A percentile compares a stretch with the other conserved stretches of the same genome.
Conservation (phyloP, 805 yeast genomes). For the Gaillardinia entomophila region DNA sequence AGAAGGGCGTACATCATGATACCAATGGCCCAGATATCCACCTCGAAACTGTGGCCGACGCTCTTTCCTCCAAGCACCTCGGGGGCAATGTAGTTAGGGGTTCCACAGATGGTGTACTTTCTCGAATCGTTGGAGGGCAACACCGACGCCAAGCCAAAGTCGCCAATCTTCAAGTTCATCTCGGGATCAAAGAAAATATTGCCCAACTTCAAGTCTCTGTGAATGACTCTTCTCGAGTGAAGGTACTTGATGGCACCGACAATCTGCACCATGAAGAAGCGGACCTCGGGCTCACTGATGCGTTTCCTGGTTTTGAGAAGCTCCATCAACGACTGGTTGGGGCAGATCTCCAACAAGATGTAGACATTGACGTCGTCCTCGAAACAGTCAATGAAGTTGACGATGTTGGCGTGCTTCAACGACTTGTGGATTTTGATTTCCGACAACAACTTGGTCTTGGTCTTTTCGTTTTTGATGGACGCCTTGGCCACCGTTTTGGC, state of each 20-base stretch:
- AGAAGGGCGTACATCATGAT: slow-evolving; percentile 92
- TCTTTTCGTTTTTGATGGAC: slow-evolving; percentile 85
- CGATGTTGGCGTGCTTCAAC: slow-evolving; percentile 84
- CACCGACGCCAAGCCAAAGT: slow-evolving; percentile 97
- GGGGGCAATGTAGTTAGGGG: slow-evolving; percentile 98
- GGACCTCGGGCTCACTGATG: slow-evolving; percentile 88
- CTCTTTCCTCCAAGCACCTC: slow-evolving; percentile 88
- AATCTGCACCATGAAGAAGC: slow-evolving; percentile 84
- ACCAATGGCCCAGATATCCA: slow-evolving; percentile 97
- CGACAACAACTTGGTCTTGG: slow-evolving; percentile 77
- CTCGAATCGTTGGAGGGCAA: slow-evolving; percentile 63
- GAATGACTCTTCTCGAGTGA: slow-evolving; percentile 89
- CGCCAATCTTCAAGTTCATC: slow-evolving; percentile 95
- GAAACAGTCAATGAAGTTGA: slow-evolving; percentile 90
- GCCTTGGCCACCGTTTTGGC: slow-evolving; percentile 98
- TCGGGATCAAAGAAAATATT: slow-evolving; percentile 90
- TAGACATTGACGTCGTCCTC: slow-evolving; percentile 95
- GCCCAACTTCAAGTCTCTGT: slow-evolving; percentile 93
- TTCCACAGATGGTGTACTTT: slow-evolving; percentile 94
- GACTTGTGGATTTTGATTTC: slow-evolving; percentile 94
- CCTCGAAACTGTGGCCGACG: slow-evolving; percentile 89
- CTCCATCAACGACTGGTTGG: slow-evolving; percentile 92
- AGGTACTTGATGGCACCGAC: slow-evolving; percentile 91
- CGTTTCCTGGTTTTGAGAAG: slow-evolving; percentile 76
- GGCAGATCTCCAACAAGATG: slow-evolving; percentile 89